Evolutionary conservation across 208 protist genomes (phyloP).

Genomic region (Herpetomonas samuelpessoai): DNA sequence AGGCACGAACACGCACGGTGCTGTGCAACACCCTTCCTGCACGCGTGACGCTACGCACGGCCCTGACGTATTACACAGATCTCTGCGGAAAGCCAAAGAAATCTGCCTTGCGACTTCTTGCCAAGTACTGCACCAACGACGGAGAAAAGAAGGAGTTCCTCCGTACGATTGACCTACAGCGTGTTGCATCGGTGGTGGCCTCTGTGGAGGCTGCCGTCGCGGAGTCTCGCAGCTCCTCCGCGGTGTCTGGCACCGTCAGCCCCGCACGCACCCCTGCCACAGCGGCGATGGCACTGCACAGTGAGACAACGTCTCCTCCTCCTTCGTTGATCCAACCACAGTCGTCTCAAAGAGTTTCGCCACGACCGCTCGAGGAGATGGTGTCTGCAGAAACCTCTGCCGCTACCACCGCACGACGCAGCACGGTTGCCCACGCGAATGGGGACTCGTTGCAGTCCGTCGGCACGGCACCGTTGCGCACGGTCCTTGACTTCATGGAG

Average conservation of each 20-base stretch:
- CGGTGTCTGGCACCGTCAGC: background rate
- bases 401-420: no score
- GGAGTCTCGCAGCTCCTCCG: no score
- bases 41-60: conserved; percentile 46
- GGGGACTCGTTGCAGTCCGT: background rate
- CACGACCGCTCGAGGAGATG: no score
- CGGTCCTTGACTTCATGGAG: conserved; percentile 72
- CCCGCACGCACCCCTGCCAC: no score
- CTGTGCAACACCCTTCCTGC: conserved; percentile 64
- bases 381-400: no score
- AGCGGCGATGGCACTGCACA: no score
- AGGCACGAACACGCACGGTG: conserved; percentile 20
- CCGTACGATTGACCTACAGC: background rate
- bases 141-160: conserved; percentile 55
- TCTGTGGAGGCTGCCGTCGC: no score
- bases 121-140: conserved; percentile 60
- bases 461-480: conserved; percentile 23
- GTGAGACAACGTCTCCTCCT: no score
- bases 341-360: no score
- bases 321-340: no score
- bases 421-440: background rate
- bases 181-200: no score
- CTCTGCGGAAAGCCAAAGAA: conserved; percentile 68
- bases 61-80: conserved; percentile 78
- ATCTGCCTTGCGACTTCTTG: conserved; percentile 55